Evolutionary conservation across 495 filamentous ascomycete genomes (phyloP).

Genomic region (Xylaria venustula): DNA sequence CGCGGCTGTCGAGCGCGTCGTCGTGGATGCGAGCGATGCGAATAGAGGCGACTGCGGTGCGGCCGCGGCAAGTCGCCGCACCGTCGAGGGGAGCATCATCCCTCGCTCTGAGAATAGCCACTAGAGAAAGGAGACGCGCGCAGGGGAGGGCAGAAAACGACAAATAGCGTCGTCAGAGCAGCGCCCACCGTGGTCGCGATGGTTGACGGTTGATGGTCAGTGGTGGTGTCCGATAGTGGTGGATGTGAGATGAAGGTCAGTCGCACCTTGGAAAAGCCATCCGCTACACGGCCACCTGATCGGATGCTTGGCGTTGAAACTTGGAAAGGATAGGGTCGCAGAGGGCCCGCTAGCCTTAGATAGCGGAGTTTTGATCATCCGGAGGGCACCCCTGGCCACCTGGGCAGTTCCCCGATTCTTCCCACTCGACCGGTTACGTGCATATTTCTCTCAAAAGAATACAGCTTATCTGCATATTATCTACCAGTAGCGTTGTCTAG

Average conservation of each 20-base stretch:
- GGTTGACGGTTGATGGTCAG: not conserved
- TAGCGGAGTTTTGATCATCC: conserved; percentile 9
- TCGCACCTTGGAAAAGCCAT: conserved; percentile 7
- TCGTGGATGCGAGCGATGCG: conserved; percentile 34
- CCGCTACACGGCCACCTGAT: conserved; percentile 3
- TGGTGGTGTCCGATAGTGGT: conserved; percentile 10
- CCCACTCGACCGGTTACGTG: not conserved
- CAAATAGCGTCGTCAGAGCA: no score
- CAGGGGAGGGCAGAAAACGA: no score
- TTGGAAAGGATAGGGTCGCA: not conserved
- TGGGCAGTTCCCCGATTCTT: no score
- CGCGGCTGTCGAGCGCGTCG: conserved; percentile 33
- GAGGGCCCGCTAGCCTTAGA: not conserved
- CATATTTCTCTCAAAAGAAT: no score
- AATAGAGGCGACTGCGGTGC: conserved; percentile 42
- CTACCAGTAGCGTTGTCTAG: no score
- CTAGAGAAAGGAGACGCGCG: no score
- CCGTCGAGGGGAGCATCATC: conserved; percentile 52
- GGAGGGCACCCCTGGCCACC: no score
- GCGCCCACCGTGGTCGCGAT: not conserved
- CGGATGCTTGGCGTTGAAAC: not conserved
- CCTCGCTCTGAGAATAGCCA: no score
- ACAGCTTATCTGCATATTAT: no score
- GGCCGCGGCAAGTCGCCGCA: conserved; percentile 46
- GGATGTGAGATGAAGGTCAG: conserved; percentile 2